phyloP scores from a whole-genome alignment of 768 basidiomycete species.

The Pleurotus djamor region DNA sequence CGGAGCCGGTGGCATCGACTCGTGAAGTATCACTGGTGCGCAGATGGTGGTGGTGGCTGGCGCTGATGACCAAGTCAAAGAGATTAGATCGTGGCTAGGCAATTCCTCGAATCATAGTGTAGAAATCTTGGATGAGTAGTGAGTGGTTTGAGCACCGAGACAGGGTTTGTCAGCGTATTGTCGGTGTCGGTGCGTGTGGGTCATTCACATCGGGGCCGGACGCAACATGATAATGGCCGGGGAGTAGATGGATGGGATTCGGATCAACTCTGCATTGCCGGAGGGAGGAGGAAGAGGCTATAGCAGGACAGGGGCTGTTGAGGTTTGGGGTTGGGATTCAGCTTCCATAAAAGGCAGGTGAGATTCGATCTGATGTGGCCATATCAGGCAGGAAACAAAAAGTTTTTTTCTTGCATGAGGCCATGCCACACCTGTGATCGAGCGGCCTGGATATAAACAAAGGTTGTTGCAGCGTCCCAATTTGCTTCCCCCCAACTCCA shows the following conservation, averaged over 20 bases:
- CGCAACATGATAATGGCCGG: neutral
- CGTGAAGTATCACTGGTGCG: neutral
- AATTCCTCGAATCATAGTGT: too few species aligned
- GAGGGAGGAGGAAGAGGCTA: neutral
- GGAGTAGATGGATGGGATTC: neutral
- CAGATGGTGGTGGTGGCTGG: neutral
- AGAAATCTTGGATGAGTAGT: neutral
- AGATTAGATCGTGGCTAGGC: neutral
- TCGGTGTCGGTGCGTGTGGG: conserved; percentile 1
- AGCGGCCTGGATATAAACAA: too few species aligned
- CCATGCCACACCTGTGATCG: too few species aligned
- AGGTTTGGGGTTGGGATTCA: neutral
- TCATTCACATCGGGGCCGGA: neutral
- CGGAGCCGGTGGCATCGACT: neutral
- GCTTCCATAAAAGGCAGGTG: neutral
- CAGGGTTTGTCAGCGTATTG: neutral
- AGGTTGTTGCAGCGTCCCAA: too few species aligned
- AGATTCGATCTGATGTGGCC: neutral
- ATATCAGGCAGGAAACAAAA: conserved; percentile 1
- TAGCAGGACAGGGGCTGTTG: neutral
- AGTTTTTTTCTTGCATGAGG: neutral
- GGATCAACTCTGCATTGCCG: neutral
- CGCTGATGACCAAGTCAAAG: neutral
- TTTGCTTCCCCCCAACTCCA: neutral
- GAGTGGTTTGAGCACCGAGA: conserved; percentile 1